phyloP scores from a whole-genome alignment of 371 early-diverging fungal species.

The Blakeslea trispora region DNA sequence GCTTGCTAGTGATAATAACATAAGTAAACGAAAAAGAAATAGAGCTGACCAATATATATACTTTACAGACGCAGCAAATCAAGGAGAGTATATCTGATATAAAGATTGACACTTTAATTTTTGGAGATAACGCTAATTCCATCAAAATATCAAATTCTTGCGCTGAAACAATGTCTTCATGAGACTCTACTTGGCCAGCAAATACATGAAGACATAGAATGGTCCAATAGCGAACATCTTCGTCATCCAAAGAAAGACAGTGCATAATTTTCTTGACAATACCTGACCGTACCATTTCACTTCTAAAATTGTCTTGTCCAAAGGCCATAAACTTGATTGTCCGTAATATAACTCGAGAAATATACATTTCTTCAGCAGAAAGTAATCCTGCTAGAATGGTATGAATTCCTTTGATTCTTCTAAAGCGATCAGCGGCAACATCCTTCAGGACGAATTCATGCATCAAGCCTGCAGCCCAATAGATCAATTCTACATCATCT shows the following conservation, averaged over 20 bases:
- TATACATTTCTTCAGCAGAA: conserved; percentile 63
- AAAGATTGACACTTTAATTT: conserved; percentile 40
- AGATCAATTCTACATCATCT: conserved; percentile 80
- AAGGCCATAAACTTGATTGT: conserved; percentile 73
- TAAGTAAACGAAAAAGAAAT: background rate
- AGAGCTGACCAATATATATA: no score
- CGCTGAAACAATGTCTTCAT: conserved; percentile 41
- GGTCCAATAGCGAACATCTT: conserved; percentile 77
- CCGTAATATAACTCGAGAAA: conserved; percentile 72
- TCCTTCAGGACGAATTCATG: conserved; percentile 81
- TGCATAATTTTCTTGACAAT: conserved; percentile 64
- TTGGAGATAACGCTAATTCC: conserved; percentile 37
- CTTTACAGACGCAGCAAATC: conserved; percentile 51
- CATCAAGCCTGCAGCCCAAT: conserved; percentile 80
- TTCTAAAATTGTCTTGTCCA: conserved; percentile 52
- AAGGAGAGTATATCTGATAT: conserved; percentile 47
- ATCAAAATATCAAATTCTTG: conserved; percentile 43
- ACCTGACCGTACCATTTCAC: conserved; percentile 60
- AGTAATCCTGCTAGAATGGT: conserved; percentile 59
- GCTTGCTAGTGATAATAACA: conserved; percentile 15
- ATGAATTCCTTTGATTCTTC: conserved; percentile 63
- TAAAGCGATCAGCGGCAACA: conserved; percentile 60
- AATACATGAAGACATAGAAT: conserved; percentile 59
- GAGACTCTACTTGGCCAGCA: conserved; percentile 48
- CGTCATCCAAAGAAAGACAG: conserved; percentile 69